Base-by-base conservation (phyloP, 169 alveolate species). In the Eimeria sp. region DNA sequence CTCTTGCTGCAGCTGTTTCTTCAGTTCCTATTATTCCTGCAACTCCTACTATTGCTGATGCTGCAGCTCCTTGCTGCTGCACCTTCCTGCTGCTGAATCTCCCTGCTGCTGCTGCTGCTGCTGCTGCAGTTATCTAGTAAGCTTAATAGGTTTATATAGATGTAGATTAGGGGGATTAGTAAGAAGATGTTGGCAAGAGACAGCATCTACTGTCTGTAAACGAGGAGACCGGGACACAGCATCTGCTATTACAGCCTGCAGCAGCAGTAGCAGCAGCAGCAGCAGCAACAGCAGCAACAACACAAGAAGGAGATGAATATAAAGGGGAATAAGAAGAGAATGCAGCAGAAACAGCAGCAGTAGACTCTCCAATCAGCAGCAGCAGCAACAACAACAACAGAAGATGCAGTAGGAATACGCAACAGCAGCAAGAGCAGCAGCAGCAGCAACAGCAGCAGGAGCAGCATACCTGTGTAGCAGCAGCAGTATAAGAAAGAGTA, bases 181-280 rank as follows among this genome's bases (percentile, higher is more conserved):
- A 45, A 58, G 80, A 65, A 65, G 63, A 20, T 25, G 20, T 43
- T 63, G 94, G 18, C 51, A 40, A 34, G 67, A 5, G 14, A 51
- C 72, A 6, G 76, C 73, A 84, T 84, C 72, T 1, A 83, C 75
- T 6, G 72, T 58, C 13, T 25, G 75, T 0, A 75, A 57, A 9
- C 92, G 92, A 11, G 92, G 78, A 27, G 75, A 49, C 34, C 78
- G 49, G 57, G 76, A 16, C 6, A 57, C 18, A 4, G 72, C 54
- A 11, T 0, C 76, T 57, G 11, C 92, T 10, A 83, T 51, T 40
- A 83, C 72, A 25, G 54, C 72, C 78, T 58, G 83, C 80, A 63
- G 83, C 80, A 87, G 65, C 54, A 45, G 65, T 14, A 18, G 80
- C 84, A 73, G 89, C 89, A 78, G 65, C 34, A 25, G 45, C 89